A percentile compares a stretch with the other conserved stretches of the same genome.
phyloP scores from a whole-genome alignment of 2,329 filamentous ascomycete species.

The Monosporascus cannonballus region DNA sequence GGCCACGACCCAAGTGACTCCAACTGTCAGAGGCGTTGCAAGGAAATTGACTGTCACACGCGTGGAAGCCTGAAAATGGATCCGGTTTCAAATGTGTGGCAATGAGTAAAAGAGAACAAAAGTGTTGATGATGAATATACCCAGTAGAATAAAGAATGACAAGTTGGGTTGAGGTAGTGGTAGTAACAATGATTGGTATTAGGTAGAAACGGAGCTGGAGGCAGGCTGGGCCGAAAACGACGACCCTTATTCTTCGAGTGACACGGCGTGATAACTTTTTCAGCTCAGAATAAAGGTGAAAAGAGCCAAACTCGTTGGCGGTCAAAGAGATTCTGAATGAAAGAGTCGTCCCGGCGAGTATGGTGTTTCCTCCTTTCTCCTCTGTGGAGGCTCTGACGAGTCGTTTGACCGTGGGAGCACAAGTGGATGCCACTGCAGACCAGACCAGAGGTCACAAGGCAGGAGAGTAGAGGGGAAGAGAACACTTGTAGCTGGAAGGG shows the following conservation, averaged over 20 bases:
- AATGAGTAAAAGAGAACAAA: slow-evolving; percentile 17
- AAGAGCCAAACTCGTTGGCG: slow-evolving; percentile 6
- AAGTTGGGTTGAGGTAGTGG: background rate
- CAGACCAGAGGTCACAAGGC: slow-evolving; percentile 12
- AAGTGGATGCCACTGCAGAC: slow-evolving; percentile 46
- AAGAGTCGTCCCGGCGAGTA: slow-evolving; percentile 1
- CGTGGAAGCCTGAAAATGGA: slow-evolving; percentile 24
- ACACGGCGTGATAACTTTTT: slow-evolving; percentile 3
- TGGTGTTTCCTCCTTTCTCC: slow-evolving; percentile 11
- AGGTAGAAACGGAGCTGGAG: slow-evolving; percentile 4
- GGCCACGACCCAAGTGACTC: slow-evolving; percentile 14
- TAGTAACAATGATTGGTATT: background rate
- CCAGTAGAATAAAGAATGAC: slow-evolving; percentile 11
- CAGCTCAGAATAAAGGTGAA: background rate
- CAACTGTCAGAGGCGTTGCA: slow-evolving; percentile 17
- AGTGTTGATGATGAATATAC: slow-evolving; percentile 1
- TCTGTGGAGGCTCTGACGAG: background rate
- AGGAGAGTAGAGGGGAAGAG: slow-evolving; percentile 9
- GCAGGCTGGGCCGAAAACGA: background rate
- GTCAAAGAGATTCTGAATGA: slow-evolving; percentile 2
- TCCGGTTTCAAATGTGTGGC: slow-evolving; percentile 21
- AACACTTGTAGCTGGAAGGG: slow-evolving; percentile 6
- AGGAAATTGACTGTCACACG: slow-evolving; percentile 19
- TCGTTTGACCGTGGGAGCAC: slow-evolving; percentile 36
- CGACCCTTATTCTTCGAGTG: slow-evolving; percentile 7